These are phyloP conservation scores for Sporothrix euskadiensis DNA, from an alignment of 2,329 filamentous ascomycete species.

Conservation along the genomic window DNA sequence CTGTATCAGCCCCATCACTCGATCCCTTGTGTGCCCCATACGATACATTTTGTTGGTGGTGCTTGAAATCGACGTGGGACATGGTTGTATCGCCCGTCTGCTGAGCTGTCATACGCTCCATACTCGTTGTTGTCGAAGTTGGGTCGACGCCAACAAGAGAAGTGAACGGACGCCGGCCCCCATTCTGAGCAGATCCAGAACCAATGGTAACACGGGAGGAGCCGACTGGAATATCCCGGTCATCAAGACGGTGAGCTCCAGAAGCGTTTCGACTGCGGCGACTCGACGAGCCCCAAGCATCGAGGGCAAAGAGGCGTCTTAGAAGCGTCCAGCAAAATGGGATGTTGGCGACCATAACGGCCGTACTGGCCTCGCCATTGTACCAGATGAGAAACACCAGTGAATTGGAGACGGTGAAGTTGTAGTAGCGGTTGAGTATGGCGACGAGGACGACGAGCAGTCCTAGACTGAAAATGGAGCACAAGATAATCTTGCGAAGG, in stretches of 20 bases:
- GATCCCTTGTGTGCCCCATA: not conserved
- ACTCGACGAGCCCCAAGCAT: conserved; percentile 31
- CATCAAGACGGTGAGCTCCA: conserved; percentile 26
- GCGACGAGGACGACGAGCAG: conserved; percentile 56
- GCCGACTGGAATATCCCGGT: not conserved
- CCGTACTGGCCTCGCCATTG: conserved; percentile 59
- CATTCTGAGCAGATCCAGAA: too few species aligned
- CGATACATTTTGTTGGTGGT: not conserved
- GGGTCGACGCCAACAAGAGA: conserved; percentile 17
- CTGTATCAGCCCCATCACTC: conserved; percentile 1
- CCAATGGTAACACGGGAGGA: not conserved
- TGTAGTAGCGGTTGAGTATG: conserved; percentile 62
- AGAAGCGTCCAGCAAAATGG: conserved; percentile 61
- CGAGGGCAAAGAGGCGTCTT: conserved; percentile 43
- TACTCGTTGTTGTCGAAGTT: conserved; percentile 25
- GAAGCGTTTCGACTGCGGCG: conserved; percentile 25
- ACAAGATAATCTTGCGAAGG: conserved; percentile 51
- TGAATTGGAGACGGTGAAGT: conserved; percentile 58
- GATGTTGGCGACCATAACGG: conserved; percentile 61
- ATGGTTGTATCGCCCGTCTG: conserved; percentile 1
- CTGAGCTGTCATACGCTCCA: conserved; percentile 27
- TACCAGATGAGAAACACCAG: conserved; percentile 61
- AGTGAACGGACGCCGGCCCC: not conserved
- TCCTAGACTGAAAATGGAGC: conserved; percentile 58
- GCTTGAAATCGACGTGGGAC: conserved; percentile 1